phyloP scores from a whole-genome alignment of 2,329 filamentous ascomycete species.

The Paraphoma chrysanthemicola region DNA sequence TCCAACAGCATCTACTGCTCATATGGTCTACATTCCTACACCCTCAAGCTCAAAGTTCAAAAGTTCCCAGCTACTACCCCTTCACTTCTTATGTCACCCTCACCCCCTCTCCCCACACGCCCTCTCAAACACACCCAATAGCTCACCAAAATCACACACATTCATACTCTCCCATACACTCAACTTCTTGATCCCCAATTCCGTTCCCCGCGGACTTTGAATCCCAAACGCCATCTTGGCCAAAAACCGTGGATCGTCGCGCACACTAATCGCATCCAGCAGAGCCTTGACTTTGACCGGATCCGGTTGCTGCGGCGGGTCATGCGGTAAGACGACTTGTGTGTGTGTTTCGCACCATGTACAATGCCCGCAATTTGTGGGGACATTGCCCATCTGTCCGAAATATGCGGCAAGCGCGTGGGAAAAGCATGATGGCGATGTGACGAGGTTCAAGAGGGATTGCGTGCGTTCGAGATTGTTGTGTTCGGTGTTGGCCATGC shows the following conservation, averaged over 20 bases:
- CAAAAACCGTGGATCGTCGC: constrained; percentile 66
- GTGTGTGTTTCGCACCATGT: constrained; percentile 54
- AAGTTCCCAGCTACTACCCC: background rate
- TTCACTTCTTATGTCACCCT: too few species aligned
- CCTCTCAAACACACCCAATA: constrained; percentile 18
- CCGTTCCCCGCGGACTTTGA: constrained; percentile 61
- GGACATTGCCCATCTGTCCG: constrained; percentile 53
- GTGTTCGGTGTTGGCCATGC: constrained; percentile 61
- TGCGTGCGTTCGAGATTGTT: constrained; percentile 61
- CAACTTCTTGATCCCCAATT: constrained; percentile 56
- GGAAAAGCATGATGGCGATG: constrained; percentile 60
- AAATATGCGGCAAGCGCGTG: constrained; percentile 63
- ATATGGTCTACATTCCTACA: too few species aligned
- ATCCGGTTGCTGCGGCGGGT: constrained; percentile 51
- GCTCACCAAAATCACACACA: constrained; percentile 60
- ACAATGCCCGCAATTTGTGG: constrained; percentile 62
- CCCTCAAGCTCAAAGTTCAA: background rate
- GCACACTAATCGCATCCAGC: constrained; percentile 52
- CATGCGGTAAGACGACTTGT: constrained; percentile 47
- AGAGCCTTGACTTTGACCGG: constrained; percentile 51
- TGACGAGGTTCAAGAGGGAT: constrained; percentile 62
- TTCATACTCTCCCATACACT: constrained; percentile 61
- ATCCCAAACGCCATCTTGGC: constrained; percentile 69
- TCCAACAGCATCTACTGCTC: too few species aligned
- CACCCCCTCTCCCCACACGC: constrained; percentile 9